Conservation (phyloP, 2,329 filamentous ascomycete species). For the Neonectria hederae region DNA sequence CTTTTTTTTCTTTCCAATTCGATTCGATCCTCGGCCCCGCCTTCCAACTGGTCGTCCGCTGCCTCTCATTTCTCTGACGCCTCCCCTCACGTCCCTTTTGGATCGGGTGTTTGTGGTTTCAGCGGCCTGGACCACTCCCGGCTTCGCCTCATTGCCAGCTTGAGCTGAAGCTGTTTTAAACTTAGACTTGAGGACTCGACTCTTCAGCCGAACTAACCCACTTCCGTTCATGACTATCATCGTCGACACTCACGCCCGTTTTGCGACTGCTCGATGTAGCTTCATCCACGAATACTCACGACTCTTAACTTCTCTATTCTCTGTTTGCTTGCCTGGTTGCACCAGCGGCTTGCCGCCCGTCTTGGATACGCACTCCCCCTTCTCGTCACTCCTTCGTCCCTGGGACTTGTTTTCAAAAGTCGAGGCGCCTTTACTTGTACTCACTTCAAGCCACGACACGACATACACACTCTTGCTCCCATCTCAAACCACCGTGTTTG, state of each 20-base stretch:
- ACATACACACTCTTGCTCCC: slow-evolving; percentile 3
- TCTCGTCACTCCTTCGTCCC: slow-evolving; percentile 28
- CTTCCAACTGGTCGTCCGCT: slow-evolving; percentile 17
- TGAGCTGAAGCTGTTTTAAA: slow-evolving; percentile 1
- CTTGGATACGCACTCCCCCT: slow-evolving; percentile 19
- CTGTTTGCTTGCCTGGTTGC: slow-evolving; percentile 27
- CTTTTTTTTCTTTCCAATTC: slow-evolving; percentile 1
- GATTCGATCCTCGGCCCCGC: slow-evolving; percentile 15
- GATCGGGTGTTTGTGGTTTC: slow-evolving; percentile 26
- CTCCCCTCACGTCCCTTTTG: neutral
- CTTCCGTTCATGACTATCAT: slow-evolving; percentile 4
- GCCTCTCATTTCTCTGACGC: slow-evolving; percentile 20
- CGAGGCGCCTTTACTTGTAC: slow-evolving; percentile 19
- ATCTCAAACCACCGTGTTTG: slow-evolving; percentile 35
- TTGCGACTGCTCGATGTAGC: slow-evolving; percentile 20
- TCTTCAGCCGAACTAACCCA: slow-evolving; percentile 6
- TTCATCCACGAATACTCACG: slow-evolving; percentile 7
- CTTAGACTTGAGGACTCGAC: neutral
- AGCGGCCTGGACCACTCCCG: slow-evolving; percentile 32
- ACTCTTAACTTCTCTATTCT: slow-evolving; percentile 5
- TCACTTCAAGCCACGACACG: slow-evolving; percentile 10
- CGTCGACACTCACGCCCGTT: slow-evolving; percentile 12
- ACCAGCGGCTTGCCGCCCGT: slow-evolving; percentile 22
- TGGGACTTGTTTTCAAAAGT: slow-evolving; percentile 8
- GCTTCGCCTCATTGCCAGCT: slow-evolving; percentile 8